Evolutionary conservation across 768 basidiomycete genomes (phyloP).

Genomic region (Tricholomella constricta): DNA sequence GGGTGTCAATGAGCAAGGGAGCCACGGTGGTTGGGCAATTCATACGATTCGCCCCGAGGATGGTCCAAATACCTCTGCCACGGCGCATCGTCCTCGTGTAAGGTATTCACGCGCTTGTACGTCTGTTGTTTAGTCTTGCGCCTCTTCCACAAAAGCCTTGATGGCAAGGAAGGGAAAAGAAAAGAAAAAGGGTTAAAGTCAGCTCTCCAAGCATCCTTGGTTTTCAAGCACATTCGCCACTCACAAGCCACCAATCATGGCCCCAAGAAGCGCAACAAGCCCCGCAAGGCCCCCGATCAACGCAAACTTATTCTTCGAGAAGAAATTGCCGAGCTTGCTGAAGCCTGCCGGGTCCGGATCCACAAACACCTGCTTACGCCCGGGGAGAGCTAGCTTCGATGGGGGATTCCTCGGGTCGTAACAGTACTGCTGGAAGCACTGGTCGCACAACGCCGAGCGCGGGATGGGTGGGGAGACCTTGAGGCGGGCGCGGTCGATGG

Average conservation of each 20-base stretch:
- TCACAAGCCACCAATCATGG: conserved; percentile 40
- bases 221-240: conserved; percentile 13
- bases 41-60: conserved; percentile 9
- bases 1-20: not conserved
- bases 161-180: not conserved
- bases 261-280: conserved; percentile 40
- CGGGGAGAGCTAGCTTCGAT: conserved; percentile 44
- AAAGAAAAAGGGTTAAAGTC: not conserved
- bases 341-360: conserved; percentile 60
- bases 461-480: conserved; percentile 34
- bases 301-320: conserved; percentile 44
- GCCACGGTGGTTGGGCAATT: conserved; percentile 15
- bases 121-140: conserved; percentile 13
- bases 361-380: conserved; percentile 45
- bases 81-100: conserved; percentile 17
- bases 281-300: conserved; percentile 51
- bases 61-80: conserved; percentile 16
- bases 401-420: conserved; percentile 49
- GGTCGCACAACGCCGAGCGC: conserved; percentile 43
- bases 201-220: not conserved
- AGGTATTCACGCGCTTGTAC: conserved; percentile 17
- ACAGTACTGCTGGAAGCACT: conserved; percentile 58
- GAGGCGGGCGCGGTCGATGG: conserved; percentile 52
- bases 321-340: conserved; percentile 41
- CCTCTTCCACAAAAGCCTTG: conserved; percentile 34